These are phyloP conservation scores for Colletotrichum godetiae DNA, from an alignment of 2,329 filamentous ascomycete species.

Conservation along the genomic window DNA sequence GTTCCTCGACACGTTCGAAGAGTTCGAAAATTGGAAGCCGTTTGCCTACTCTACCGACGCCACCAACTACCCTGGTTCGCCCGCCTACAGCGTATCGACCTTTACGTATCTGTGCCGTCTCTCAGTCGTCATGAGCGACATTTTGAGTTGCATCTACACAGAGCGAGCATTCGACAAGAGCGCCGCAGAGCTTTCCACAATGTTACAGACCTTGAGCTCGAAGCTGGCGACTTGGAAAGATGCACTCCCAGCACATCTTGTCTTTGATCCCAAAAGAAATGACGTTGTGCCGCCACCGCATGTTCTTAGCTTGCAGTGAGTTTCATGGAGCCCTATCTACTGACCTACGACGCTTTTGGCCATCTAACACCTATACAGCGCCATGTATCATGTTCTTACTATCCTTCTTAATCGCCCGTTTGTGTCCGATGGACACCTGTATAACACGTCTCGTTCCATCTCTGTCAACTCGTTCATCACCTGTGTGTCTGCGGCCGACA, in stretches of 20 bases:
- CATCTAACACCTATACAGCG: conserved; percentile 38
- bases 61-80: conserved; percentile 45
- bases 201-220: conserved; percentile 50
- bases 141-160: conserved; percentile 56
- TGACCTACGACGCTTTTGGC: too few relatives aligned
- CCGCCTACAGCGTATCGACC: conserved; percentile 55
- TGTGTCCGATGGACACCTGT: conserved; percentile 60
- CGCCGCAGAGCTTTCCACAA: conserved; percentile 47
- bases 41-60: conserved; percentile 50
- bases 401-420: conserved; percentile 67
- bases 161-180: conserved; percentile 52
- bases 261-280: conserved; percentile 46
- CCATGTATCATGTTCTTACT: conserved; percentile 61
- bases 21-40: conserved; percentile 62
- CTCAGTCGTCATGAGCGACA: conserved; percentile 59
- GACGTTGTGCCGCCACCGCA: conserved; percentile 53
- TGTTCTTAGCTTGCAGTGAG: conserved; percentile 54
- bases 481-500: conserved; percentile 58
- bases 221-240: conserved; percentile 56
- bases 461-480: conserved; percentile 55
- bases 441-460: conserved; percentile 52
- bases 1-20: conserved; percentile 62
- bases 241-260: conserved; percentile 54
- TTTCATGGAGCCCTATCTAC: not conserved
- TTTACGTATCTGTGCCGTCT: conserved; percentile 55